These are phyloP conservation scores for Ramaria rubella DNA, from an alignment of 768 basidiomycete genomes.

Conservation along the genomic window DNA sequence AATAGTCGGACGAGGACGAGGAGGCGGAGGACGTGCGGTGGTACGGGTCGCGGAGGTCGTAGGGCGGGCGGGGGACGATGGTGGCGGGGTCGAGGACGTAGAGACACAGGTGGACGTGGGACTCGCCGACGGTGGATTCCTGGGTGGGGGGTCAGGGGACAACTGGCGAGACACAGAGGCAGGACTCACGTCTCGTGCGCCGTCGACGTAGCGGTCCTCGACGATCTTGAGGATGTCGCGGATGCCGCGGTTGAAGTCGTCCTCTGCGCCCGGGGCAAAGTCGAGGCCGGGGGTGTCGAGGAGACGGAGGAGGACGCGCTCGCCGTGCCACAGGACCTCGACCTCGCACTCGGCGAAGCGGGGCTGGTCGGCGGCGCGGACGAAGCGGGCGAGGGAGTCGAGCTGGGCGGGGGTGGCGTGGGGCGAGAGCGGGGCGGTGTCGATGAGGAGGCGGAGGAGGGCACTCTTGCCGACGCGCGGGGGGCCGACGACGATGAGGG, in stretches of 20 bases:
- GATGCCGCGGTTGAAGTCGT: slow-evolving; percentile 54
- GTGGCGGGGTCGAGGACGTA: slow-evolving; percentile 83
- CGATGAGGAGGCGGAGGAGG: slow-evolving; percentile 78
- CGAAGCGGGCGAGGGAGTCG: slow-evolving; percentile 72
- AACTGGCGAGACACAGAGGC: slow-evolving; percentile 15
- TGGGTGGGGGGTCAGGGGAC: slow-evolving; percentile 33
- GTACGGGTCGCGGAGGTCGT: slow-evolving; percentile 52
- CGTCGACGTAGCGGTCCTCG: slow-evolving; percentile 67
- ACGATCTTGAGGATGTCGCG: slow-evolving; percentile 64
- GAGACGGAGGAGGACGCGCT: slow-evolving; percentile 14
- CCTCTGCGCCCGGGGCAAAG: slow-evolving; percentile 61
- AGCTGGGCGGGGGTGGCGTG: slow-evolving; percentile 67
- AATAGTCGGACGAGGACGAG: slow-evolving; percentile 64
- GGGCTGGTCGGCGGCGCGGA: background rate
- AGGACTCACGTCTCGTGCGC: slow-evolving; percentile 66
- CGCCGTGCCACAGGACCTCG: slow-evolving; percentile 4
- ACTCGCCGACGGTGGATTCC: slow-evolving; percentile 62
- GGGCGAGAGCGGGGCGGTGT: slow-evolving; percentile 65
- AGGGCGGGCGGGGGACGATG: slow-evolving; percentile 68
- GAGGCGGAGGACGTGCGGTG: slow-evolving; percentile 39
- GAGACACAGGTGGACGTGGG: slow-evolving; percentile 79
- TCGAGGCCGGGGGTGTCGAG: slow-evolving; percentile 59
- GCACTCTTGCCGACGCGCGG: slow-evolving; percentile 82
- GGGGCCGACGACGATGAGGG: slow-evolving; percentile 76
- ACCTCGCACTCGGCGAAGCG: background rate